Evolutionary conservation across 305 asterid genomes (phyloP).

Genomic region (Stenogyne calaminthoides): DNA sequence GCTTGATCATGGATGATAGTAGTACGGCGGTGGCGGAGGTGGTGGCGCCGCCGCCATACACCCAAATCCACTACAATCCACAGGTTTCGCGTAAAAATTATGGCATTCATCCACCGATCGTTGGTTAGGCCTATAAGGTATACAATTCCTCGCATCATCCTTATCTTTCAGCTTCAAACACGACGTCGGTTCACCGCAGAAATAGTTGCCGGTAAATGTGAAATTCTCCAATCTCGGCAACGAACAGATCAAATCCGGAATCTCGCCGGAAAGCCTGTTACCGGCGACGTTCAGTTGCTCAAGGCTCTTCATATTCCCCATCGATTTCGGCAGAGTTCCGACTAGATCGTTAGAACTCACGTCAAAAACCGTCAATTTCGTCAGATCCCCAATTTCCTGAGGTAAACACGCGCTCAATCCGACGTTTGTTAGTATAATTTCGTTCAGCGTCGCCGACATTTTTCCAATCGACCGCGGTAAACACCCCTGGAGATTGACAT

Average conservation of each 20-base stretch:
- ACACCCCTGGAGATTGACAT: constrained; percentile 61
- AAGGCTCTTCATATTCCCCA: constrained; percentile 65
- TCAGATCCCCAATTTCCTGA: constrained; percentile 59
- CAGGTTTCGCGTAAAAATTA: constrained; percentile 57
- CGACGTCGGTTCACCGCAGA: constrained; percentile 49
- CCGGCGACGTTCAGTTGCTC: constrained; percentile 77
- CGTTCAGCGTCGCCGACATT: constrained; percentile 61
- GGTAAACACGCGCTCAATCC: constrained; percentile 63
- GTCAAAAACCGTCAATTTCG: constrained; percentile 66
- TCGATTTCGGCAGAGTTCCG: constrained; percentile 65
- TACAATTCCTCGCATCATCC: constrained; percentile 62
- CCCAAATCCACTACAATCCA: constrained; percentile 64
- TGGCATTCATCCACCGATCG: constrained; percentile 61
- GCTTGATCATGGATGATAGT: constrained; percentile 36
- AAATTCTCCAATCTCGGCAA: constrained; percentile 76
- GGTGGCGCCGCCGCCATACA: constrained; percentile 26
- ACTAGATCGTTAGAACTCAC: constrained; percentile 60
- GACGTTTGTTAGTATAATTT: constrained; percentile 51
- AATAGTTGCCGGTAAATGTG: constrained; percentile 70
- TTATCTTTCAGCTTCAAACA: constrained; percentile 50
- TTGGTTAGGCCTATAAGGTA: constrained; percentile 63
- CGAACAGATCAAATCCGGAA: constrained; percentile 62
- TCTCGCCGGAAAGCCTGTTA: constrained; percentile 68
- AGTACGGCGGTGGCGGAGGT: constrained; percentile 28
- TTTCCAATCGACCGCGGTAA: constrained; percentile 54